phyloP scores from a whole-genome alignment of 2,329 filamentous ascomycete genomes.

The Colletotrichum godetiae region DNA sequence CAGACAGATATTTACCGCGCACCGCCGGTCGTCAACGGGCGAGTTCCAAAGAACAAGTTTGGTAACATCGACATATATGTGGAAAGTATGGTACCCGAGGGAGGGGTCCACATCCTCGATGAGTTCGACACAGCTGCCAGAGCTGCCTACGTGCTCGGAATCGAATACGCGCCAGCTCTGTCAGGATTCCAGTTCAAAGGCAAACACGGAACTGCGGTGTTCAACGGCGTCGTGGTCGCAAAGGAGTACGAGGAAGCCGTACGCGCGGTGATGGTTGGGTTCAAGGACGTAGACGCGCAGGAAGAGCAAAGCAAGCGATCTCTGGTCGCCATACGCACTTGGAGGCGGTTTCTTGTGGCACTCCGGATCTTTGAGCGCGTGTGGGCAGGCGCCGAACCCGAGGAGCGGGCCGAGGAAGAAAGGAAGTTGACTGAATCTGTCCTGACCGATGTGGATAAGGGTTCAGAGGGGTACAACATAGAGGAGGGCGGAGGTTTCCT shows the following conservation, averaged over 20 bases:
- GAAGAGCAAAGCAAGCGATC: conserved; percentile 78
- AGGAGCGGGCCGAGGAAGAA: conserved; percentile 55
- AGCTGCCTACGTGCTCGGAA: conserved; percentile 79
- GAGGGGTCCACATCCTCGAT: conserved; percentile 76
- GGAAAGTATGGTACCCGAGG: conserved; percentile 87
- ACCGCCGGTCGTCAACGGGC: conserved; percentile 79
- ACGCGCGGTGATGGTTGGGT: conserved; percentile 72
- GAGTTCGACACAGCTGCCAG: conserved; percentile 67
- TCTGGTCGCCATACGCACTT: conserved; percentile 76
- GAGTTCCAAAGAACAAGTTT: conserved; percentile 89
- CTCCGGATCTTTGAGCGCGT: conserved; percentile 82
- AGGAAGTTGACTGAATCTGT: conserved; percentile 5
- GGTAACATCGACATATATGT: conserved; percentile 96
- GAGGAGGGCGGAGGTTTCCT: conserved; percentile 8
- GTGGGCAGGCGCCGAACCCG: conserved; percentile 66
- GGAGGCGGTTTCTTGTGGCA: conserved; percentile 77
- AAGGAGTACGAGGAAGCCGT: conserved; percentile 78
- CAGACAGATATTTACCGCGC: conserved; percentile 81
- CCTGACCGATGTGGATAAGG: background rate
- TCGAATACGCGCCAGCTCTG: conserved; percentile 91
- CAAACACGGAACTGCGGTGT: conserved; percentile 84
- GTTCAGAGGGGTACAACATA: background rate
- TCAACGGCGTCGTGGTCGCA: conserved; percentile 83
- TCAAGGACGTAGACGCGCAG: conserved; percentile 74
- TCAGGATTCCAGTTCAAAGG: conserved; percentile 92